Evolutionary conservation across 2,329 filamentous ascomycete genomes (phyloP).

Genomic region (Pseudogymnoascus sp.): DNA sequence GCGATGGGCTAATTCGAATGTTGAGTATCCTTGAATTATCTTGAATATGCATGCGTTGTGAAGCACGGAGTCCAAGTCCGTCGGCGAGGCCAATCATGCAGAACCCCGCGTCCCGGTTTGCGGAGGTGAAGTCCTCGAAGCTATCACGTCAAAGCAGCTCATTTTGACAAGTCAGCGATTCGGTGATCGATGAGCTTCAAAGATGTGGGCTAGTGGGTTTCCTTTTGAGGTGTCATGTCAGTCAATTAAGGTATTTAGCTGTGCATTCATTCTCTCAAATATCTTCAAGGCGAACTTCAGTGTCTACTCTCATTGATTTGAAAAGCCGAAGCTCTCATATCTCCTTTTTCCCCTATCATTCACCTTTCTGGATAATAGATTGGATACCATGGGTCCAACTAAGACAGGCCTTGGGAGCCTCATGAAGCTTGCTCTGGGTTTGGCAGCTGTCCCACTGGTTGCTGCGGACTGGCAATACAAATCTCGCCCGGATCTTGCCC

Average conservation of each 20-base stretch:
- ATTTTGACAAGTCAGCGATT: slow-evolving; percentile 1
- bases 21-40: not conserved
- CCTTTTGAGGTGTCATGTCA: not conserved
- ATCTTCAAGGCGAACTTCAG: not conserved
- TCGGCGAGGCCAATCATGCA: not conserved
- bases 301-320: not conserved
- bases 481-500: slow-evolving; percentile 40
- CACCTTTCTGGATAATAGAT: not conserved
- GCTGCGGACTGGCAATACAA: slow-evolving; percentile 40
- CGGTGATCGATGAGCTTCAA: not conserved
- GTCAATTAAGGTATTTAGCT: slow-evolving; percentile 2
- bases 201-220: not conserved
- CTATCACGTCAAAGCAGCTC: slow-evolving; percentile 8
- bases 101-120: not conserved
- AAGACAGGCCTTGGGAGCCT: not conserved
- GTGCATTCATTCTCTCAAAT: not conserved
- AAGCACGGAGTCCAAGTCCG: slow-evolving; percentile 2
- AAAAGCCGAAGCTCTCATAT: not conserved
- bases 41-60: not conserved
- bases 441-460: not conserved
- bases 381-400: not conserved
- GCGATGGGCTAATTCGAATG: not conserved
- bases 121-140: not conserved
- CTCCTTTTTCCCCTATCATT: not conserved
- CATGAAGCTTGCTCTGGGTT: not conserved